Evolutionary conservation across 371 early-diverging fungal genomes (phyloP), one percentile per base, ranked within the genome.

Genomic region (Circinella minor): DNA sequence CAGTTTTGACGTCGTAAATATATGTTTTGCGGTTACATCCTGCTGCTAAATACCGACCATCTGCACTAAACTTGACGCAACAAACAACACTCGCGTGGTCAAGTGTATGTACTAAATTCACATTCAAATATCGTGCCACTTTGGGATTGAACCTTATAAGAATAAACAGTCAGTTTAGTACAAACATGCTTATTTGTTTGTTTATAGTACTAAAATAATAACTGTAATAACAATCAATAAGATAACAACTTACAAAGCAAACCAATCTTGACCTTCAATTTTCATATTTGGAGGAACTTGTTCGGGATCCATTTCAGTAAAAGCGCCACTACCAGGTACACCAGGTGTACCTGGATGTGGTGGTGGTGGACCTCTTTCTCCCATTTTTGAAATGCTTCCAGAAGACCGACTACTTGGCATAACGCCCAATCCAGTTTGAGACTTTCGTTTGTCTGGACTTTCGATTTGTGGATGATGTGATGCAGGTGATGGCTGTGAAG

Each of bases 1-100:
- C 93, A 3, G 90, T 90, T 13, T 74, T 74, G 34, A 91, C 91
- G 75, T 95, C 95, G 78, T 90, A 97, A 59, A 98, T 91, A 73
- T 90, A 93, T 4, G 97, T 93, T 36, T 87, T 86, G 36, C 91
- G 90, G 76, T 97, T 97, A 83, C 95, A 96, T 15, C 98, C 98
- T 11, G 97, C 95, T 18, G 97, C 98, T 37, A 98, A 86, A 66
- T 86, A 91, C 73, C 90, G 89, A 36, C 97, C 97, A 76, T 96
- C 95, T 37, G 88, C 83, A 67, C 95, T 95, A 75, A 96, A 98
- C 66, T 92, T 91, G 61, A 97, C 97, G 75, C 96, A 98, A 82
- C 98, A 98, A 1, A 97, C 98, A 8, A 98, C 98, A 69, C 90
- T 89, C 20, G 55, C 37, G 74, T 97, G 97, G 37, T 95, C 95